Percentiles rank a stretch among this genome's conserved stretches.
These are phyloP conservation scores for Populus tremula DNA, from an alignment of 345 rosid genomes.

Conservation along the genomic window DNA sequence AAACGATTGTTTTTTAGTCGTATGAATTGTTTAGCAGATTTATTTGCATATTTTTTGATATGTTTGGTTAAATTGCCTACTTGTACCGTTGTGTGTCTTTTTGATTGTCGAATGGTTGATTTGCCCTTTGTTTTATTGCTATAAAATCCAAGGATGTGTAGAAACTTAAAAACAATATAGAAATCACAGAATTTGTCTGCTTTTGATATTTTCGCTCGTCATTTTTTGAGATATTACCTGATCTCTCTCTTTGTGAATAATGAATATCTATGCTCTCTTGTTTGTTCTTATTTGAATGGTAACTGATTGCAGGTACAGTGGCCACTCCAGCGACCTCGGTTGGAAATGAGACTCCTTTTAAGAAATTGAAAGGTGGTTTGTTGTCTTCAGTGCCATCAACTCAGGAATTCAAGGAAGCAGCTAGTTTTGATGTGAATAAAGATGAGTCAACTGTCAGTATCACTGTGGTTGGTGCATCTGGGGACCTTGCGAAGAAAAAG, in stretches of 20 bases:
- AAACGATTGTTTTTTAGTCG: background rate
- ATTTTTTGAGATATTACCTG: background rate
- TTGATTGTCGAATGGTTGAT: background rate
- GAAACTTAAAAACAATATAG: too few species aligned
- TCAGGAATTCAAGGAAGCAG: conserved; percentile 39
- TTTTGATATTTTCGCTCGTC: background rate
- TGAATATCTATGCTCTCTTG: background rate
- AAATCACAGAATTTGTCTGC: background rate
- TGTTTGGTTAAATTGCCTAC: background rate
- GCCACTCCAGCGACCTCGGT: conserved; percentile 41
- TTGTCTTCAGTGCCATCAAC: conserved; percentile 38
- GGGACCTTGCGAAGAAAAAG: conserved; percentile 99
- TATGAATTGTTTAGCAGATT: background rate
- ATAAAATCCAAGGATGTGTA: background rate
- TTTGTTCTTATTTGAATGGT: conserved; percentile 2
- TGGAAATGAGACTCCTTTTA: conserved; percentile 40
- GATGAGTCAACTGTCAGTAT: conserved; percentile 79
- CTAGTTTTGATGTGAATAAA: conserved; percentile 38
- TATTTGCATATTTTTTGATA: background rate
- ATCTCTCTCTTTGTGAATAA: background rate
- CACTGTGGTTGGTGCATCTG: conserved; percentile 95
- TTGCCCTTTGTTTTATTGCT: background rate
- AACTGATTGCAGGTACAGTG: conserved; percentile 50
- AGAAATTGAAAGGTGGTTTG: conserved; percentile 47
- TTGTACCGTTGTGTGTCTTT: background rate